Conservation (phyloP, 1,284 basidiomycete species). For the Malassezia yamatoensis region DNA sequence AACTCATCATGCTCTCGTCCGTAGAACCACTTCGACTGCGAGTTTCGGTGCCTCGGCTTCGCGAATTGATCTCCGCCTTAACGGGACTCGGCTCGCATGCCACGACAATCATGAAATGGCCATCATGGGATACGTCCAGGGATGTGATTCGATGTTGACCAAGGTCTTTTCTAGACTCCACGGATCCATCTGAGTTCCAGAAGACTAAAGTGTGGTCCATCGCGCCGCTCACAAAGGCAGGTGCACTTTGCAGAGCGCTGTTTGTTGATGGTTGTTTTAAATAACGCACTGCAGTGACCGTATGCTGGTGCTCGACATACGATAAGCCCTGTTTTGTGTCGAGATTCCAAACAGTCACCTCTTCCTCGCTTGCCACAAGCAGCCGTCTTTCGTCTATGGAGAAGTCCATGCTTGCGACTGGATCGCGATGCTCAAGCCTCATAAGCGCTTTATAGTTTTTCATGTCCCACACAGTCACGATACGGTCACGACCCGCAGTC, state of each 20-base stretch:
- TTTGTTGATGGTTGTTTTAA: slow-evolving; percentile 52
- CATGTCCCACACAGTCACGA: slow-evolving; percentile 70
- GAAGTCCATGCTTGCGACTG: slow-evolving; percentile 53
- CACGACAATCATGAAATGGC: slow-evolving; percentile 67
- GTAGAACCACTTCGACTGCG: not conserved
- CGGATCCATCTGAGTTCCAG: slow-evolving; percentile 62
- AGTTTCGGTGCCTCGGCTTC: not conserved
- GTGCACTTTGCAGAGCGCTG: not conserved
- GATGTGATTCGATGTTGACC: slow-evolving; percentile 78
- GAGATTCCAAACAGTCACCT: slow-evolving; percentile 28
- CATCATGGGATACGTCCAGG: slow-evolving; percentile 76
- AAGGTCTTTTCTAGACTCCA: slow-evolving; percentile 60
- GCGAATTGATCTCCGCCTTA: not conserved
- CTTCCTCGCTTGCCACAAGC: slow-evolving; percentile 27
- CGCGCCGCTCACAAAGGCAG: slow-evolving; percentile 77
- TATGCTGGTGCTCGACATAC: slow-evolving; percentile 65
- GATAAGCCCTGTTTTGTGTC: slow-evolving; percentile 12
- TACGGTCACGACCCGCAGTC: slow-evolving; percentile 74
- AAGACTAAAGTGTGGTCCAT: slow-evolving; percentile 77
- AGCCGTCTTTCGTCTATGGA: slow-evolving; percentile 32
- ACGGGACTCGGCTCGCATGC: slow-evolving; percentile 14
- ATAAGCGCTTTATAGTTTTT: not conserved
- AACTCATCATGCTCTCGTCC: not conserved
- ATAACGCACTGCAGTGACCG: slow-evolving; percentile 77
- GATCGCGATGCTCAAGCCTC: slow-evolving; percentile 18